Evolutionary conservation across 768 basidiomycete genomes (phyloP).

Genomic region (Hemileccinum impolitum): DNA sequence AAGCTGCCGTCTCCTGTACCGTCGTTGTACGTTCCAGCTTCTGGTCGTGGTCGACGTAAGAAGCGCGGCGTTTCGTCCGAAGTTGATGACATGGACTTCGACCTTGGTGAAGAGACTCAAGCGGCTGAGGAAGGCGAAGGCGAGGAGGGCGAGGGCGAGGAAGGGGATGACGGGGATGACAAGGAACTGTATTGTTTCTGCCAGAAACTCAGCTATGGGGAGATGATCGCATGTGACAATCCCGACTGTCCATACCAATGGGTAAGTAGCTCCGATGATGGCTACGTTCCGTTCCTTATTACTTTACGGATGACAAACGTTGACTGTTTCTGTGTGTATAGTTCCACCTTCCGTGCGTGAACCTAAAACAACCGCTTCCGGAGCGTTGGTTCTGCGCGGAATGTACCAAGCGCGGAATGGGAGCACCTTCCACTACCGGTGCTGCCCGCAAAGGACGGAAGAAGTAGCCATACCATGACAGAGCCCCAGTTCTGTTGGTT

Average conservation of each 20-base stretch:
- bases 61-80: conserved; percentile 36
- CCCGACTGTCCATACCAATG: conserved; percentile 56
- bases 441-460: conserved; percentile 40
- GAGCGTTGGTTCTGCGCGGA: conserved; percentile 59
- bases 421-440: conserved; percentile 25
- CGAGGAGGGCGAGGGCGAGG: conserved; percentile 40
- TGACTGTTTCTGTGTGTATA: conserved; percentile 25
- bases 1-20: conserved; percentile 35
- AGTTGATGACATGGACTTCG: conserved; percentile 33
- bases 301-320: neutral
- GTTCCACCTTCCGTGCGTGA: conserved; percentile 65
- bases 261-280: conserved; percentile 39
- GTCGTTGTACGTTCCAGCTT: conserved; percentile 25
- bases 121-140: conserved; percentile 30
- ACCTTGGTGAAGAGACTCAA: conserved; percentile 31
- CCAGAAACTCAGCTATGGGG: conserved; percentile 59
- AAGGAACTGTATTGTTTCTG: conserved; percentile 62
- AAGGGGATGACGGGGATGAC: conserved; percentile 53
- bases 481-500: neutral
- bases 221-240: conserved; percentile 67
- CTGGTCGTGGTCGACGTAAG: conserved; percentile 33
- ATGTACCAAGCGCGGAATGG: conserved; percentile 42
- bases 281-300: neutral
- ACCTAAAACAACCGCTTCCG: conserved; percentile 52
- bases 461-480: conserved; percentile 26